Base-by-base conservation (phyloP, 2,329 filamentous ascomycete genomes). In the Davidsoniella eucalypti region DNA sequence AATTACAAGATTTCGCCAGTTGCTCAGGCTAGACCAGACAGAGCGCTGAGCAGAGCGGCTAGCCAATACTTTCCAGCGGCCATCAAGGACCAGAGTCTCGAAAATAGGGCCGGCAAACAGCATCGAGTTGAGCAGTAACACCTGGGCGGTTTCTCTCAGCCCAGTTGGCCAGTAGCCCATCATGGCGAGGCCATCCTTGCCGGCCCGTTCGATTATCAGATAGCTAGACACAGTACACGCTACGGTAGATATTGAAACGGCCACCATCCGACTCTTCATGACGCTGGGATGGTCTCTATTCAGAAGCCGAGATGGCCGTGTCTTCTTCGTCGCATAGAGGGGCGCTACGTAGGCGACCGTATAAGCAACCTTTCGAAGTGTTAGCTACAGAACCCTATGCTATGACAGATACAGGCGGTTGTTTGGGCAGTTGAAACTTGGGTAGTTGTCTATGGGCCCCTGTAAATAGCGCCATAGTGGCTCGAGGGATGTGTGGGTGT, bases 271-370 rank as follows among this genome's bases (percentile, higher is more conserved):
- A 52, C 86, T 84, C 57, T 81, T 82, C 66, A 98, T 96, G 47
- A 93, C 87, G 9, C 83, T 82, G 8, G 88, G 87, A 25, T 86
- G 82, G 75, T 96, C 88, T 61, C 92, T 80, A 54, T 84, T 85
- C 25, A 93, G 75, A 50, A 73, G 77, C 23, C 78, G 74, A 6
- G 86, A 92, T 5, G 88, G 87, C 48, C 88, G 78, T 4, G 90
- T 93, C 17, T 78, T 73, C 3, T 78, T 65, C 17, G 82, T 92
- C 55, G 90, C 71, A 69, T 98, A 95, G 65, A 96, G 87, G 21
- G 92, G 90, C 3, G 84, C 69, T 58, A 98, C 85, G 67, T 96
- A 98, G 67, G 87, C 67, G 57, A 87, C 64, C n/a, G 87, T 94
- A 66, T 93, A 94, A 54, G 80, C 65, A 55, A 88, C 67, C 85